phyloP scores from a whole-genome alignment of 176 grass and related monocot genomes.

The Rhynchospora breviuscula region DNA sequence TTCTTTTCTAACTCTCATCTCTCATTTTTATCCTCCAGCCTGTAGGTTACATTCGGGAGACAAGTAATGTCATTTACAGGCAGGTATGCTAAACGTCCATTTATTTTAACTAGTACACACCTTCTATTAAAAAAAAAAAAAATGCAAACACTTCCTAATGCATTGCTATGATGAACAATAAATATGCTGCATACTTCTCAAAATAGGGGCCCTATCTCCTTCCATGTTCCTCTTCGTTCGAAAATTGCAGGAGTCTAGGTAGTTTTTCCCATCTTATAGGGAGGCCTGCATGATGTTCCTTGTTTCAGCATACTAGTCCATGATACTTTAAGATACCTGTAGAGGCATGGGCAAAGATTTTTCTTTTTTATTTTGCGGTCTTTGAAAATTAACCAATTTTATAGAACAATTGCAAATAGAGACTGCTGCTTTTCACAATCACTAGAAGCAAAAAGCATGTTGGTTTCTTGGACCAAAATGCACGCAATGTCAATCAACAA shows the following conservation, averaged over 20 bases:
- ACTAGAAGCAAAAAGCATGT: too few relatives aligned
- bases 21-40: slow-evolving; percentile 41
- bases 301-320: too few relatives aligned
- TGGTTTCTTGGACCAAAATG: too few relatives aligned
- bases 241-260: not conserved
- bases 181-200: not conserved
- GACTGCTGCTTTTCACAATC: too few relatives aligned
- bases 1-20: not conserved
- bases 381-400: too few relatives aligned
- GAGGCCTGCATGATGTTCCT: not conserved
- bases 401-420: too few relatives aligned
- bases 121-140: not conserved
- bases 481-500: too few relatives aligned
- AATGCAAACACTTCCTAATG: not conserved
- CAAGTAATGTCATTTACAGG: slow-evolving; percentile 86
- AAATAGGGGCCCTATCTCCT: not conserved
- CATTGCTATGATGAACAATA: not conserved
- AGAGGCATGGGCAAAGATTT: too few relatives aligned
- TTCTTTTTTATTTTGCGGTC: too few relatives aligned
- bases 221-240: not conserved
- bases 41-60: slow-evolving; percentile 76
- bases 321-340: too few relatives aligned
- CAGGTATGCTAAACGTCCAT: slow-evolving; percentile 43
- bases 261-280: not conserved
- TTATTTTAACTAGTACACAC: not conserved